Percentiles rank a stretch among this genome's conserved stretches.
Conservation (phyloP, 352 stramenopile species). For the Phytophthora meadii region DNA sequence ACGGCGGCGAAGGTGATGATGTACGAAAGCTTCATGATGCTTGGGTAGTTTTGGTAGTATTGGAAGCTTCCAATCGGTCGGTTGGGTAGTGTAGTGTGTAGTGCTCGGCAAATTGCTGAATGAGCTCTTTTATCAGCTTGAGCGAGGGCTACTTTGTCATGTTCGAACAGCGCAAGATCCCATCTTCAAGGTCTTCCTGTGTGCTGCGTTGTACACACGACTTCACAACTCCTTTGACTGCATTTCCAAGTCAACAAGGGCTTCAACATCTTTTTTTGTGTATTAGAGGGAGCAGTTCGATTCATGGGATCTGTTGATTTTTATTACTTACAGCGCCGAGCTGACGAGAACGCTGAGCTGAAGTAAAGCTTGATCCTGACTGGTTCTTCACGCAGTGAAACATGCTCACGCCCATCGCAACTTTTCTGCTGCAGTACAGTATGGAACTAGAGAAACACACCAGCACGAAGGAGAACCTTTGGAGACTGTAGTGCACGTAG, state of each 20-base stretch:
- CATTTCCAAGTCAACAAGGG: slow-evolving; percentile 1
- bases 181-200: slow-evolving; percentile 12
- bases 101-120: slow-evolving; percentile 13
- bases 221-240: slow-evolving; percentile 2
- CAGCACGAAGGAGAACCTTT: too few relatives aligned
- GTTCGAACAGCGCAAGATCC: slow-evolving; percentile 15
- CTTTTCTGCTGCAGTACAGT: too few relatives aligned
- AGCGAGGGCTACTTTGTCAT: neutral
- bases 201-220: slow-evolving; percentile 11
- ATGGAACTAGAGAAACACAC: too few relatives aligned
- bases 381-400: neutral
- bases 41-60: slow-evolving; percentile 2
- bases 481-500: too few relatives aligned
- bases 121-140: slow-evolving; percentile 7
- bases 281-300: neutral
- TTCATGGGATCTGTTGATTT: slow-evolving; percentile 2
- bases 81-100: slow-evolving; percentile 3
- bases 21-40: slow-evolving; percentile 23
- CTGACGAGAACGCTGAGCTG: too few relatives aligned
- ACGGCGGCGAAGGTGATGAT: slow-evolving; percentile 19
- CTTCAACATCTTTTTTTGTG: neutral
- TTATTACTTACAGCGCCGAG: slow-evolving; percentile 2
- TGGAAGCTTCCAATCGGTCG: slow-evolving; percentile 2
- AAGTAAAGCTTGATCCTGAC: neutral
- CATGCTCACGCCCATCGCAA: too few relatives aligned